Conservation (phyloP, 495 filamentous ascomycete species). For the Talaromyces borbonicus region DNA sequence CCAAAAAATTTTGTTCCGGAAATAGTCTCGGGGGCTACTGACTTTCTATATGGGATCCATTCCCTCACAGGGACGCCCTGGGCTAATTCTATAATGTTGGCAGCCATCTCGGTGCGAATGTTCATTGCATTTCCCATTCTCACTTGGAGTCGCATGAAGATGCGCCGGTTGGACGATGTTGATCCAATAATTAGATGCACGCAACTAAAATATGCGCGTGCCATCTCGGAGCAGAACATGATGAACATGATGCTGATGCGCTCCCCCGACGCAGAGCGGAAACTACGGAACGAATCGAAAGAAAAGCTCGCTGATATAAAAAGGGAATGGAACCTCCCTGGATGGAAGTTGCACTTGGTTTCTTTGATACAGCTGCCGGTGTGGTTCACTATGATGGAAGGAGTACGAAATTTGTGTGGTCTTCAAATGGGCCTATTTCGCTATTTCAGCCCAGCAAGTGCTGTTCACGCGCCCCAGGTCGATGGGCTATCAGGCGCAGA, state of each 20-base stretch:
- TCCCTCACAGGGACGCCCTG: constrained; percentile 52
- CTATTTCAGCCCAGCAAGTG: constrained; percentile 15
- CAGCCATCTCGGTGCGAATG: constrained; percentile 53
- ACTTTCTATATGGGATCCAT: constrained; percentile 54
- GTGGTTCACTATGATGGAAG: constrained; percentile 60
- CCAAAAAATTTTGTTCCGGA: constrained; percentile 33
- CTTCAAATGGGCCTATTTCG: constrained; percentile 43
- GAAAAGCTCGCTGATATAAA: constrained; percentile 28
- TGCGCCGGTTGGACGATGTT: constrained; percentile 33
- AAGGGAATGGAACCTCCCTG: constrained; percentile 31
- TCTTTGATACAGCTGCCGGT: constrained; percentile 50
- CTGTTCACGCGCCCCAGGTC: constrained; percentile 2
- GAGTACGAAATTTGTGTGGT: constrained; percentile 54
- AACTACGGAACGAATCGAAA: constrained; percentile 5
- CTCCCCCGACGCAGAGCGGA: constrained; percentile 2
- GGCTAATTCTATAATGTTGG: constrained; percentile 58
- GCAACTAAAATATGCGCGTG: constrained; percentile 20
- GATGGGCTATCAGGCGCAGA: constrained; percentile 29
- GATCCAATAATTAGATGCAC: constrained; percentile 43
- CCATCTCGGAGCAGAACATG: constrained; percentile 13
- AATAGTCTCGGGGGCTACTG: constrained; percentile 40
- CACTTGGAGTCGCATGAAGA: constrained; percentile 38
- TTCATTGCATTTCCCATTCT: constrained; percentile 49
- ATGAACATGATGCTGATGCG: constrained; percentile 10
- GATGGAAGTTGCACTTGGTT: constrained; percentile 8